Base-by-base conservation (phyloP, 2,329 filamentous ascomycete species). In the Hypoxylon sp. region DNA sequence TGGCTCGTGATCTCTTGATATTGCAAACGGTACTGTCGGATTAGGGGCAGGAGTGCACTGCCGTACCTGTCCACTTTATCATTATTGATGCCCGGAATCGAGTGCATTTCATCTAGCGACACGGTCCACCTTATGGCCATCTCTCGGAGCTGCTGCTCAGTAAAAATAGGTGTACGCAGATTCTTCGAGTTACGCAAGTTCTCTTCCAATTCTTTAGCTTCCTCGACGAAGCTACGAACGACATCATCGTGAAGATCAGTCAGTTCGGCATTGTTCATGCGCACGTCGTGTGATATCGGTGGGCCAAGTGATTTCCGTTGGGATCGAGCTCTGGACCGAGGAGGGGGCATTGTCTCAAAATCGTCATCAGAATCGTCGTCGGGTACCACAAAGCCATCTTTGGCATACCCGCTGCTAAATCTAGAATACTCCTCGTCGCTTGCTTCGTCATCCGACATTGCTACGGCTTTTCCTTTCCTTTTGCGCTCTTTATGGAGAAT, bases 41-140 rank as follows among this genome's bases (percentile, higher is more conserved):
- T 81, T 4, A 94, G 78, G 0, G 84, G 82, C 40, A 92, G 77
- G 69, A 95, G 89, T 59, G 82, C 84, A 35, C 79, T 81, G 6
- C 92, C 92, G 75, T 90, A 89, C 1, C 83, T 82, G 49, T 83
- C 77, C 25, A 94, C 90, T 75, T 89, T 91, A 27, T 89, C 87
- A 1, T 77, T 70, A 60, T 91, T 85, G 64, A 95, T 90, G 8
- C 86, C 87, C 0, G 85, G 85, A 54, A 95, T 91, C 7, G 79
- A 79, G 33, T 80, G 81, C 89, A 96, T 92, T 64, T 89, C 82
- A 14, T 87, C 85, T 8, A 88, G 74, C 7, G 84, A 88, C 6
- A 82, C 84, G 0, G 92, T 92, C 84, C 92, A 91, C 35, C 84
- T 80, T 55, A 94, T 88, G 11, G 88, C 90, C 91, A 96, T 95